Conservation (phyloP, 257 asterid species). For the Solanum chmielewskii region DNA sequence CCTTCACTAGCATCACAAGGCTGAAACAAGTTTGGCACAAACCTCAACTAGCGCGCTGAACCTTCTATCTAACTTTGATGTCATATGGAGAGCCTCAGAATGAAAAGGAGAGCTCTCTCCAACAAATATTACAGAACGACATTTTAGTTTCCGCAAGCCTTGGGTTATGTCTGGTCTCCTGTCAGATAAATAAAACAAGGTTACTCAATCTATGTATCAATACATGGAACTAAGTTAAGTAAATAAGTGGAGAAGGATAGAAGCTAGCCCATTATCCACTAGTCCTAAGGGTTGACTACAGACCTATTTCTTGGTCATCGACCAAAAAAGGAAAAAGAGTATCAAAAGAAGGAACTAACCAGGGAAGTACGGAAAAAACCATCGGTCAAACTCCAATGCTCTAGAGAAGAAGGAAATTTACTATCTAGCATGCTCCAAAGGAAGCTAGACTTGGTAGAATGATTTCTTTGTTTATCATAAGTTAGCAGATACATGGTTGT, state of each 20-base stretch:
- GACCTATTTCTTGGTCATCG: neutral
- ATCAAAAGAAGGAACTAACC: neutral
- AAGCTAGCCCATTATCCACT: neutral
- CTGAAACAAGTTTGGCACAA: neutral
- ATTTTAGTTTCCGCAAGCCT: constrained; percentile 34
- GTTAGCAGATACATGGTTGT: neutral
- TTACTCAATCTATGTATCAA: neutral
- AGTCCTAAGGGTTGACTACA: neutral
- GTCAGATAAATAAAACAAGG: neutral
- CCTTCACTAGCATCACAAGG: neutral
- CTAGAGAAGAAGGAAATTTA: neutral
- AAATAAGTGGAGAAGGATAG: neutral
- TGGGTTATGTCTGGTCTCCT: constrained; percentile 55
- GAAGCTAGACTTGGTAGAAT: neutral
- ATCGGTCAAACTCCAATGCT: neutral
- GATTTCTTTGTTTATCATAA: neutral
- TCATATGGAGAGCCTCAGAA: constrained; percentile 51
- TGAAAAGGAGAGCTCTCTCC: constrained; percentile 56
- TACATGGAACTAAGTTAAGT: neutral
- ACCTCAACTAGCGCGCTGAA: constrained; percentile 64
- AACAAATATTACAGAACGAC: constrained; percentile 47
- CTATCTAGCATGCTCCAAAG: neutral
- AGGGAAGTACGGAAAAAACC: neutral
- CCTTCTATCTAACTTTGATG: constrained; percentile 54
- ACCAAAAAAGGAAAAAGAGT: neutral